Base-by-base conservation (phyloP, 2,329 filamentous ascomycete species). In the Hirsutella minnesotensis region DNA sequence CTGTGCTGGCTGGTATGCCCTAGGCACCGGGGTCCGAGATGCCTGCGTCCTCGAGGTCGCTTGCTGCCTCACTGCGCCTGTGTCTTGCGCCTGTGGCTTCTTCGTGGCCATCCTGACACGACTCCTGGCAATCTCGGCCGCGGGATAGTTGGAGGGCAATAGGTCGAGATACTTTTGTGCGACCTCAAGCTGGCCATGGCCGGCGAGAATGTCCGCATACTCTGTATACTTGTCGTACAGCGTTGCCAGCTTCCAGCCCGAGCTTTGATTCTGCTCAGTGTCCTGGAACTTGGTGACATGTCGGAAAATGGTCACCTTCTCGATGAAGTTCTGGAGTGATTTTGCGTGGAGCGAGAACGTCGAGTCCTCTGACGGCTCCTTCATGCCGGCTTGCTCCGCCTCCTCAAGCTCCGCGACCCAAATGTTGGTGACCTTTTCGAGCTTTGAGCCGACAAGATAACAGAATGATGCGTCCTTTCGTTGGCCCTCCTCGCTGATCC, bases 231-330 rank as follows among this genome's bases (percentile, higher is more conserved):
- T 95, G 60, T 88, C 82, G 62, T 98, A 98, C 42, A 98, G 69
- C 3, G 81, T 73, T 31, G 80, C 75, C 46, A 98, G 78, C 66
- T 94, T 95, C 90, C 90, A 98, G 53, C 82, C 86, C 1, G 81
- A 80, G 9, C 76, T 71, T 52, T 86, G 76, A 38, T 67, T 66
- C 49, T 77, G 77, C 56, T 95, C 88, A 9, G 67, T 64, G 58
- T 98, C 92, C 53, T 84, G 69, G 68, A 95, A 98, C 56, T 90
- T 88, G 48, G 88, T 89, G 36, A 95, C 89, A 52, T 92, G 78
- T 43, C 92, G 83, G 79, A 98, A 98, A 42, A 98, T 78, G 0
- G 89, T 94, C 38, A 98, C 92, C 71, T 98, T 98, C 67, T 98
- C 92, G 48, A 98, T 94, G 57, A 98, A 90, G 51, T 85, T 82